These are phyloP conservation scores for Aristolochia contorta DNA, from an alignment of 164 flowering plant genomes.

Conservation along the genomic window DNA sequence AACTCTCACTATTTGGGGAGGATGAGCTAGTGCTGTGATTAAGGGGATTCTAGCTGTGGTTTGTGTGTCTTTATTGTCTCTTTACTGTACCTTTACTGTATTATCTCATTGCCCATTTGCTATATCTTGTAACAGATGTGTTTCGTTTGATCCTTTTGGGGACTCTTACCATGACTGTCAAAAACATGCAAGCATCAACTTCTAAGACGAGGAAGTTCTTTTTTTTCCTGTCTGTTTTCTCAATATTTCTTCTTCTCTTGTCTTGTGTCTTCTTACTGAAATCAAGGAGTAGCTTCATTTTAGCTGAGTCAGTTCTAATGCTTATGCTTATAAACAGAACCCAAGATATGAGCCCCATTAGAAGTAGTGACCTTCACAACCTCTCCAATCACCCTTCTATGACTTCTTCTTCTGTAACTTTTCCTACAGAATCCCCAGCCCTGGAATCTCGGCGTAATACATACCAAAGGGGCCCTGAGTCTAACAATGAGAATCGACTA, in stretches of 20 bases:
- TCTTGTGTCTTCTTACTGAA: conserved; percentile 43
- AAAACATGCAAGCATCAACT: conserved; percentile 35
- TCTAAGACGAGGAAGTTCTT: conserved; percentile 21
- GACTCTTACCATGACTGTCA: conserved; percentile 32
- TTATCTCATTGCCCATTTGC: background rate
- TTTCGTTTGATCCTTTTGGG: too few relatives aligned
- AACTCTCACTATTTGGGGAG: too few relatives aligned
- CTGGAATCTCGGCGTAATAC: background rate
- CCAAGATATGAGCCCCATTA: conserved; percentile 21
- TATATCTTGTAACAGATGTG: background rate
- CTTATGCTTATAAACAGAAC: conserved; percentile 36
- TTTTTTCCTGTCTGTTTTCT: conserved; percentile 31
- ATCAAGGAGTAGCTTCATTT: conserved; percentile 21
- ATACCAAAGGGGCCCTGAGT: conserved; percentile 7
- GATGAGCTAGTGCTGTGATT: too few relatives aligned
- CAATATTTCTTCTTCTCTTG: conserved; percentile 40
- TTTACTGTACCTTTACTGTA: too few relatives aligned
- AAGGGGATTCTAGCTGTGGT: too few relatives aligned
- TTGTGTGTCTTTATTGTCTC: too few relatives aligned
- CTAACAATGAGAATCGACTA: conserved; percentile 5
- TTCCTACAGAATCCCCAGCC: conserved; percentile 6
- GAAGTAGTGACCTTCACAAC: conserved; percentile 3
- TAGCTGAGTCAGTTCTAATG: conserved; percentile 12
- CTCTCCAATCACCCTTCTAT: conserved; percentile 12
- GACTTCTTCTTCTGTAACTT: conserved; percentile 4